A percentile compares a stretch with the other conserved stretches of the same genome.
Conservation (phyloP, 495 filamentous ascomycete genomes). For the Recurvomyces mirabilis region DNA sequence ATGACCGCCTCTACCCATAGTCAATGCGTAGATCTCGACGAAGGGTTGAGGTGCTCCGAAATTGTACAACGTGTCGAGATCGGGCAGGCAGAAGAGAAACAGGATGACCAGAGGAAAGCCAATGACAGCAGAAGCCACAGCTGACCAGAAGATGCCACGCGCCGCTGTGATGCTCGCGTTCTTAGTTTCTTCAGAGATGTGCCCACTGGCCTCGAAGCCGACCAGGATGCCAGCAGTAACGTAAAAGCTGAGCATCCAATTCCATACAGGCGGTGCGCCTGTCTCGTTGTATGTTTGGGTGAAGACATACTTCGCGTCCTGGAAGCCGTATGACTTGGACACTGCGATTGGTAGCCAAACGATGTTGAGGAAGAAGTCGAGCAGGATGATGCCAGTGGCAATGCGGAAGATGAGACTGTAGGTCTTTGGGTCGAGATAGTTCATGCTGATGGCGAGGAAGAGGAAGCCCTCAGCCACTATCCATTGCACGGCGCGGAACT, state of each 20-base stretch:
- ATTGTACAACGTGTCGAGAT: constrained; percentile 27
- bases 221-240: constrained; percentile 49
- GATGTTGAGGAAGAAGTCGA: constrained; percentile 45
- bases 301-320: constrained; percentile 42
- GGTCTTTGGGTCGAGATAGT: constrained; percentile 26
- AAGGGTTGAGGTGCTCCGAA: constrained; percentile 45
- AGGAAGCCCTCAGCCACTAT: constrained; percentile 41
- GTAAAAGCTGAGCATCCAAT: constrained; percentile 49
- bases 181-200: constrained; percentile 48
- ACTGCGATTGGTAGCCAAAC: constrained; percentile 48
- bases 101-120: constrained; percentile 43
- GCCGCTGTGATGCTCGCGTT: constrained; percentile 44
- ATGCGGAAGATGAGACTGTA: constrained; percentile 37
- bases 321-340: constrained; percentile 44
- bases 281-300: constrained; percentile 49
- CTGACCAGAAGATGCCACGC: constrained; percentile 46
- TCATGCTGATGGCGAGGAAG: constrained; percentile 23
- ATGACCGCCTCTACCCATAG: constrained; percentile 42
- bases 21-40: constrained; percentile 42
- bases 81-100: constrained; percentile 41
- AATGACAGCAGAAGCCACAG: constrained; percentile 40
- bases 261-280: constrained; percentile 44
- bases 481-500: constrained; percentile 47
- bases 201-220: constrained; percentile 46
- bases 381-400: constrained; percentile 38